phyloP scores from a whole-genome alignment of 257 asterid genomes.

The Forsythia viridissima region DNA sequence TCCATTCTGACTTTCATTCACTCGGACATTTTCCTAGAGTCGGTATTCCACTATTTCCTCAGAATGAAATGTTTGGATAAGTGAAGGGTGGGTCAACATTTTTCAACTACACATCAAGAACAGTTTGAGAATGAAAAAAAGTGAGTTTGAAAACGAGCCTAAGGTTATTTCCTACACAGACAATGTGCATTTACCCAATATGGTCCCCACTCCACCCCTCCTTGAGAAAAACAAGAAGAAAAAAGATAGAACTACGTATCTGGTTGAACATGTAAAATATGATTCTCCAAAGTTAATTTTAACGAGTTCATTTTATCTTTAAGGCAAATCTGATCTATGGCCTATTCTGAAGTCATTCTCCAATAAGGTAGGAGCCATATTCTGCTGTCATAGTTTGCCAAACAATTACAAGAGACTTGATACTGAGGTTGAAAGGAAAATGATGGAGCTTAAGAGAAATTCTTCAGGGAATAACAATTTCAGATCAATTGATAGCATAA shows the following conservation, averaged over 20 bases:
- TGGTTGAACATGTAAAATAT: not conserved
- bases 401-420: constrained; percentile 42
- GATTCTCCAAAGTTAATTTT: not conserved
- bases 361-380: constrained; percentile 25
- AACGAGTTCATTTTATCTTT: constrained; percentile 10
- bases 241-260: not conserved
- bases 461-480: constrained; percentile 27
- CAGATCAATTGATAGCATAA: constrained; percentile 47
- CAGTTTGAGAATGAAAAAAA: no score
- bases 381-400: constrained; percentile 34
- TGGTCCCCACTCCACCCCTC: no score
- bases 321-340: constrained; percentile 27
- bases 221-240: no score
- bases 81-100: no score
- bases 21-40: no score
- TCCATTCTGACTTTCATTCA: no score
- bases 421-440: constrained; percentile 35
- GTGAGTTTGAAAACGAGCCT: no score
- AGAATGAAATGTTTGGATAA: no score
- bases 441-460: constrained; percentile 40
- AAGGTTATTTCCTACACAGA: no score
- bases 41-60: no score
- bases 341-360: constrained; percentile 31
- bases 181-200: no score
- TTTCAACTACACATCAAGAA: no score